Conservation (phyloP, 208 protist species). For the Naegleria fowleri region DNA sequence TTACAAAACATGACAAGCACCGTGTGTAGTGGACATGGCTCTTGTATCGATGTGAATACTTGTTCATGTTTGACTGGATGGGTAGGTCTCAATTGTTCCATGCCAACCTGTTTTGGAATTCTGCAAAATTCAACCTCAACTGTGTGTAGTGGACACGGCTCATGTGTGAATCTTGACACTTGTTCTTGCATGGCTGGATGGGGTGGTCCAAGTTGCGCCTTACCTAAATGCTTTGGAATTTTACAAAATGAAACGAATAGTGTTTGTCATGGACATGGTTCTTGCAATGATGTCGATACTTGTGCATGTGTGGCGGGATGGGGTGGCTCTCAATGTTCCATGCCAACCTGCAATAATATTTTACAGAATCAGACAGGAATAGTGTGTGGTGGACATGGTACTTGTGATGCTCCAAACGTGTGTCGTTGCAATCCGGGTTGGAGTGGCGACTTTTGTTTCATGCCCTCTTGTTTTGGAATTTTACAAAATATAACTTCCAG, state of each 20-base stretch:
- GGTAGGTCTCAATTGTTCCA: too few relatives aligned
- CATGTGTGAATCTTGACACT: background rate
- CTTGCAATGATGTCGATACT: background rate
- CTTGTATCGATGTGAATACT: background rate
- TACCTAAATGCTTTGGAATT: background rate
- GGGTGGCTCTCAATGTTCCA: background rate
- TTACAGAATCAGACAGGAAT: background rate
- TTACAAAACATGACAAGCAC: too few relatives aligned
- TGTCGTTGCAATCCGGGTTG: background rate
- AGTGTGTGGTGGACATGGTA: background rate
- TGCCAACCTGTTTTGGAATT: background rate
- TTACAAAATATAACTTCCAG: background rate
- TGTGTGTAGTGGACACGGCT: conserved; percentile 1
- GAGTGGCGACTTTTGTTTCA: background rate
- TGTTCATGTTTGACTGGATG: background rate
- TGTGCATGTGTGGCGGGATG: background rate
- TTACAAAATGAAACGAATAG: background rate
- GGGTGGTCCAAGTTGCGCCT: background rate
- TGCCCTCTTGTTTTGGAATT: background rate
- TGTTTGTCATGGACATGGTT: background rate
- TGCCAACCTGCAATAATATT: background rate
- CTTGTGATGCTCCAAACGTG: background rate
- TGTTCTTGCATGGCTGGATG: background rate
- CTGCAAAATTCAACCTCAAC: background rate
- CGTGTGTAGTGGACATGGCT: background rate